Evolutionary conservation across 345 rosid species (phyloP).

Genomic region (Noccaea caerulescens): DNA sequence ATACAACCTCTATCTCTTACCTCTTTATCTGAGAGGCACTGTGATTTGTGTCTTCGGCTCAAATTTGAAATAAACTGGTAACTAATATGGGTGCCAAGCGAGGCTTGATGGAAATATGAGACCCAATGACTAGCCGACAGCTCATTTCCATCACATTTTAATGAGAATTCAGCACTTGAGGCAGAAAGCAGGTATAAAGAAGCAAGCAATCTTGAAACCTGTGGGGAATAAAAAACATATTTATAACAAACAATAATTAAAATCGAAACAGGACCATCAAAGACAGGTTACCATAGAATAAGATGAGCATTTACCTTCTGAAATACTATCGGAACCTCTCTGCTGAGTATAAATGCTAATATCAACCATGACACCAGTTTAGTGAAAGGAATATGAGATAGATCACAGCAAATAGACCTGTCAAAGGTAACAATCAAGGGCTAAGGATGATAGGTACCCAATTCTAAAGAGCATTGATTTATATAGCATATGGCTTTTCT

Average conservation of each 20-base stretch:
- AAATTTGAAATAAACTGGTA: conserved; percentile 60
- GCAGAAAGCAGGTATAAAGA: conserved; percentile 63
- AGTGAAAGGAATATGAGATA: conserved; percentile 55
- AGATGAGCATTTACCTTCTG: conserved; percentile 63
- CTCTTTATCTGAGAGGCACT: conserved; percentile 45
- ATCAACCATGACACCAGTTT: conserved; percentile 67
- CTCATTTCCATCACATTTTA: conserved; percentile 51
- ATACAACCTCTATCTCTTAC: conserved; percentile 42
- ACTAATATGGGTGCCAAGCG: conserved; percentile 76
- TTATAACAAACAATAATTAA: conserved; percentile 21
- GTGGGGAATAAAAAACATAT: conserved; percentile 33
- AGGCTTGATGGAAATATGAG: conserved; percentile 94
- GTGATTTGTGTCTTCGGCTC: conserved; percentile 46
- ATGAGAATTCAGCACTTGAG: conserved; percentile 50
- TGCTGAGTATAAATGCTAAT: conserved; percentile 78
- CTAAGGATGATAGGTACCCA: conserved; percentile 16
- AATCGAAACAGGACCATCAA: conserved; percentile 19
- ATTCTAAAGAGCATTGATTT: conserved; percentile 17
- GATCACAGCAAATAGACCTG: conserved; percentile 72
- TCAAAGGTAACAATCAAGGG: conserved; percentile 38
- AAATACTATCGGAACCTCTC: conserved; percentile 72
- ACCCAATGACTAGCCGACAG: conserved; percentile 89
- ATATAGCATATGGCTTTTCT: conserved; percentile 27
- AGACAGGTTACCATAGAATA: conserved; percentile 20
- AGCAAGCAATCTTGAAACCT: conserved; percentile 87